A percentile compares a stretch with the other conserved stretches of the same genome.
phyloP scores from a whole-genome alignment of 2,329 filamentous ascomycete genomes.

The Aureobasidium sp. region DNA sequence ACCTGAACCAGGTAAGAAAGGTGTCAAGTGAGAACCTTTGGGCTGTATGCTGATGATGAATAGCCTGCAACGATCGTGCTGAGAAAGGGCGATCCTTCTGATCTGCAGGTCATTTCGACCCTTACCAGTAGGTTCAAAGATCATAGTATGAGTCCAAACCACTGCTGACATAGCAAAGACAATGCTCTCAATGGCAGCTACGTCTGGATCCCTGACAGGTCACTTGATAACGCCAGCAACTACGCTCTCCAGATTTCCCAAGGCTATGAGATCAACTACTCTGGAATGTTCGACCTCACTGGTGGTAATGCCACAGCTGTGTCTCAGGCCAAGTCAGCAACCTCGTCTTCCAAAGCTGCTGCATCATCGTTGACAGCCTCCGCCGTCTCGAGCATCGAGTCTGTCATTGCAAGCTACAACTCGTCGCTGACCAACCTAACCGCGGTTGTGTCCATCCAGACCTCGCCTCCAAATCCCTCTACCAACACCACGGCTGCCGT shows the following conservation, averaged over 20 bases:
- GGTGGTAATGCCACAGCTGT: constrained; percentile 29
- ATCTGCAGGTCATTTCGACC: constrained; percentile 45
- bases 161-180: constrained; percentile 23
- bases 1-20: constrained; percentile 18
- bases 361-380: constrained; percentile 9
- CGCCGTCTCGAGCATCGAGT: constrained; percentile 18
- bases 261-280: constrained; percentile 49
- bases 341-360: neutral
- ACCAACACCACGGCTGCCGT: constrained; percentile 19
- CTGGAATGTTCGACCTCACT: constrained; percentile 42
- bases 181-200: constrained; percentile 41
- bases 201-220: constrained; percentile 44
- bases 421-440: constrained; percentile 19
- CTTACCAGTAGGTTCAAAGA: constrained; percentile 39
- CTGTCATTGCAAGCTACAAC: constrained; percentile 19
- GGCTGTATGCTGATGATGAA: constrained; percentile 18
- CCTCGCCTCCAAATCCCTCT: constrained; percentile 11
- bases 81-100: constrained; percentile 43
- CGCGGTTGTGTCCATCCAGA: neutral
- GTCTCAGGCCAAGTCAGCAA: constrained; percentile 20
- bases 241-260: constrained; percentile 56
- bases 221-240: constrained; percentile 39
- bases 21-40: neutral
- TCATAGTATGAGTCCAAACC: neutral
- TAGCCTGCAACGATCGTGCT: constrained; percentile 51